Evolutionary conservation across 306 rosid species (phyloP), one percentile per base, ranked within the genome.

Genomic region (Comarum palustre): DNA sequence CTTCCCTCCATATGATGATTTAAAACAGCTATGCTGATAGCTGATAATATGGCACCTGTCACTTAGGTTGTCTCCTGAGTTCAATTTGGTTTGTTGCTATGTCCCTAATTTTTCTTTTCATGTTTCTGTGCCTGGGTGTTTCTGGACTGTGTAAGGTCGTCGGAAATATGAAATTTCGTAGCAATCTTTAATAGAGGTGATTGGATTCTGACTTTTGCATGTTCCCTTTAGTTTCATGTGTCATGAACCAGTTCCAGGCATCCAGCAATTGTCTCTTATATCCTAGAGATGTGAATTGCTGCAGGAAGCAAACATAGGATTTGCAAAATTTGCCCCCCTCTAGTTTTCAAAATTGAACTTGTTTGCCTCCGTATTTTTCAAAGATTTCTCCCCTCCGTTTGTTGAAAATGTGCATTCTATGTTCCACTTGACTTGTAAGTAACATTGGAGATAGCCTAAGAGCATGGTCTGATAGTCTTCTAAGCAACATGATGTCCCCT

Each of bases 21-120:
- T 73, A 32, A 77, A 78, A 48, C 76, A 54, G 83, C 68, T 77
- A 71, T 84, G 57, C 25, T 72, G 73, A 73, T 82, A 62, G 76
- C 82, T 77, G 77, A 77, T 82, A 78, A 85, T 83, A 80, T 80
- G 85, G 81, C 80, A 41, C 70, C 75, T 46, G 19, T 54, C 52
- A 51, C 55, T 78, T 78, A 76, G 74, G 76, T 67, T n/a, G n/a
- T 75, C 72, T 78, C 77, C 74, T 72, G 75, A 47, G 81, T 75
- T 82, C 76, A 69, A 76, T 69, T 51, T 80, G 66, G 80, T 29
- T 74, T 72, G 27, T 2, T 4, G 46, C 12, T 72, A 24, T 17
- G 29, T 47, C 29, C 12, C 51, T 20, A 10, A 61, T 32, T 65
- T 42, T 29, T 57, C 20, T n/a, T 2, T 24, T 14, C 36, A 4